A percentile compares a stretch with the other conserved stretches of the same genome.
Conservation (phyloP, 495 filamentous ascomycete species). For the Aspergillus avenaceus region DNA sequence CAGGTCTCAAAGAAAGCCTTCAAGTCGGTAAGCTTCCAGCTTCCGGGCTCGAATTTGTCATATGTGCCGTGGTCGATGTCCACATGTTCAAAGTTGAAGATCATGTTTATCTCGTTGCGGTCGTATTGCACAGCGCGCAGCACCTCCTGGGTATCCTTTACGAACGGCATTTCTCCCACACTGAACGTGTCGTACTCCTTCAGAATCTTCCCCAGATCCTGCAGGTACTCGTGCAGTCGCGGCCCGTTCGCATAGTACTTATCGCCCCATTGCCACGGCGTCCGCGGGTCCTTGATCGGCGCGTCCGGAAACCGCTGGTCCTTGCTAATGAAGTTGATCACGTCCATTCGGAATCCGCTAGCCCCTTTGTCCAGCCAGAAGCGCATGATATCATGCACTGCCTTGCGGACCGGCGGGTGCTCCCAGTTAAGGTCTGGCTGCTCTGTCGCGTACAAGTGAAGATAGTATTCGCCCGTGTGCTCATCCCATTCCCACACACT, state of each 20-base stretch:
- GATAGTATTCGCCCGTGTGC: conserved; percentile 61
- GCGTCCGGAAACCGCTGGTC: conserved; percentile 56
- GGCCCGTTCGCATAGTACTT: conserved; percentile 62
- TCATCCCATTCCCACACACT: conserved; percentile 66
- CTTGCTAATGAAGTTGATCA: conserved; percentile 66
- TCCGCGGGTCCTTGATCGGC: conserved; percentile 48
- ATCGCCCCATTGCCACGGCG: conserved; percentile 51
- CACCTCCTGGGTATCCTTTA: conserved; percentile 53
- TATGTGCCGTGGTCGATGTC: conserved; percentile 54
- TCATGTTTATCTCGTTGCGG: conserved; percentile 66
- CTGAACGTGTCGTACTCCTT: conserved; percentile 63
- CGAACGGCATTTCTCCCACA: conserved; percentile 68
- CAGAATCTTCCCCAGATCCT: conserved; percentile 61
- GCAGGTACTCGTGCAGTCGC: conserved; percentile 59
- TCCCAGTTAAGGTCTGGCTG: conserved; percentile 80
- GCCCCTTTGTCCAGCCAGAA: conserved; percentile 70
- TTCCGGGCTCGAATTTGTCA: conserved; percentile 47
- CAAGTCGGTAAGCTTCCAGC: conserved; percentile 53
- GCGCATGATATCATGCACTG: conserved; percentile 62
- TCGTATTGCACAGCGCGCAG: conserved; percentile 54
- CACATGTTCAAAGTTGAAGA: conserved; percentile 67
- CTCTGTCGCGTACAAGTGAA: conserved; percentile 60
- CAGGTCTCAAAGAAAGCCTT: conserved; percentile 58
- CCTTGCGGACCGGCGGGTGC: conserved; percentile 53
- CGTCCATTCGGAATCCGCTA: conserved; percentile 68